Conservation (phyloP, 192 early-diverging fungal genomes). For the Phycomyces blakesleeanus region DNA sequence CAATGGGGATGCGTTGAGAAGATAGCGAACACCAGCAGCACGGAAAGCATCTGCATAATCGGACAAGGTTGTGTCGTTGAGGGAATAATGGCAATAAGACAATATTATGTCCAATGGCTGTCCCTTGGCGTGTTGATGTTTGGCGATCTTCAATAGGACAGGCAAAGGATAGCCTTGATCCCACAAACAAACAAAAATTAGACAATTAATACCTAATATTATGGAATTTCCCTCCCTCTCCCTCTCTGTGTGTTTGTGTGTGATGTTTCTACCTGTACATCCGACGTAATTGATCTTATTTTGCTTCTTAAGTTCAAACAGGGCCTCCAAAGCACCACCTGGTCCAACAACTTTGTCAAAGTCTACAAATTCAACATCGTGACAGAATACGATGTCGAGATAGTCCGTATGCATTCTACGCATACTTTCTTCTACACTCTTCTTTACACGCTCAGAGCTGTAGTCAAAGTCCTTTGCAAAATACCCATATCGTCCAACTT, state of each 20-base stretch:
- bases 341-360: conserved; percentile 47
- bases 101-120: conserved; percentile 60
- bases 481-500: conserved; percentile 71
- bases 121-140: conserved; percentile 47
- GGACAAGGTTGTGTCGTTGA: conserved; percentile 56
- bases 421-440: conserved; percentile 59
- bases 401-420: conserved; percentile 57
- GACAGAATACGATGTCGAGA: conserved; percentile 65
- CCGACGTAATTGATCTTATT: conserved; percentile 66
- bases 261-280: conserved; percentile 63
- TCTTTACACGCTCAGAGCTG: conserved; percentile 41
- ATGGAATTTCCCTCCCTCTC: too few species aligned
- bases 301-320: conserved; percentile 54
- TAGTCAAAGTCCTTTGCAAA: conserved; percentile 63
- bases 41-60: conserved; percentile 52
- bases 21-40: conserved; percentile 48
- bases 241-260: too few species aligned
- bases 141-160: conserved; percentile 54
- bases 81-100: conserved; percentile 67
- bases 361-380: conserved; percentile 78
- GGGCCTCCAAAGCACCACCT: conserved; percentile 37
- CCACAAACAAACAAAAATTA: neutral
- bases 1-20: conserved; percentile 68
- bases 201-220: too few species aligned
- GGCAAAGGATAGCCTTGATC: conserved; percentile 58